Evolutionary conservation across 83 land plant species (phyloP), one percentile per base, ranked within the genome.

Genomic region (Picea abies): DNA sequence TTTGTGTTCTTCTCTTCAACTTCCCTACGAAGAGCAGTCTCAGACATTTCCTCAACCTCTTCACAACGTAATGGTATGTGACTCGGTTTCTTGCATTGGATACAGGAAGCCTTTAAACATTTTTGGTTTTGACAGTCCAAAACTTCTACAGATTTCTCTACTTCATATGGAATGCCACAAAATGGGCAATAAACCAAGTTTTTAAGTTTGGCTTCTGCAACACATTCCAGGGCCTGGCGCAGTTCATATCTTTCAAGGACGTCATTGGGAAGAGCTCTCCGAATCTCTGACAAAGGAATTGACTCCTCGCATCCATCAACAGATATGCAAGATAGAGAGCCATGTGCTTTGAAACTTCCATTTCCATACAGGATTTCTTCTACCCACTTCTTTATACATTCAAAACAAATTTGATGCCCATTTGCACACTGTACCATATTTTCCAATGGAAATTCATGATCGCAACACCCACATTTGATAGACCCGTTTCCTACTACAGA

Each of bases 1-100:
- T 79, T 82, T 66, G 90, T 83, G 88, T 85, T 88, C 4, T 58
- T 65, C 90, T 88, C 90, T 71, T 88, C 90, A 69, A 88, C 71
- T 58, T 83, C 79, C 81, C 82, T 69, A 52, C 87, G 83, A 26
- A 79, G 25, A 41, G 78, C 32, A 12, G 85, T 85, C 29, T 88
- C 90, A 4, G 90, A 79, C n/a, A n/a, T n/a, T n/a, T n/a, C n/a
- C n/a, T n/a, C n/a, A n/a, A n/a, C n/a, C n/a, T n/a, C n/a, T n/a
- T 85, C 84, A 79, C 90, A 88, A 19, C 83, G 78, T 58, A 88
- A 58, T 22, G 90, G 90, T 73, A 85, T 20, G 32, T 88, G 90
- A 39, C 60, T 79, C 6, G 88, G 83, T 84, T 85, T 87, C 66
- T 75, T 88, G 72, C 90, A 88, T 29, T 68, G 49, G 47, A 83